Evolutionary conservation across 169 alveolate genomes (phyloP), one percentile per base, ranked within the genome.

Genomic region (Plasmodium berghei): DNA sequence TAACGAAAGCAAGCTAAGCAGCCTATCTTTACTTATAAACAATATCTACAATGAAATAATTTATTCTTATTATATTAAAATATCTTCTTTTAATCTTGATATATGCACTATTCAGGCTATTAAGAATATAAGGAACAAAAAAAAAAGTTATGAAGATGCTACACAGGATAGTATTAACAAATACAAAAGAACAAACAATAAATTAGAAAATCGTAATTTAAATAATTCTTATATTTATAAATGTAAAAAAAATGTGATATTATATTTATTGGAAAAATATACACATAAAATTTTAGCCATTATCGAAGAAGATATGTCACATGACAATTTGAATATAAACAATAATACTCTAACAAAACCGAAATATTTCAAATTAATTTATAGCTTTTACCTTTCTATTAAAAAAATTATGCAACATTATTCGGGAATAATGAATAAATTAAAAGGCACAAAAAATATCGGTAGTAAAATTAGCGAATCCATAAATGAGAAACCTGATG

Each of bases 21-120:
- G 42, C 42, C 3, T 34, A 34, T 34, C 42, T 34, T 34, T 8
- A 34, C 83, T 83, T 52, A 52, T 67, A 55, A 83, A 67, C 42
- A 83, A 83, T 61, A 66, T 83, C 26, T 83, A 83, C 63, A 67
- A 67, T 61, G 90, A 83, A 49, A 42, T 67, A 18, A 34, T 83
- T 26, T 72, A 83, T 48, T 67, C 70, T 9, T 67, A 66, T 56
- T 83, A 83, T 67, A 28, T 83, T 26, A 83, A 83, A 83, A 67
- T 83, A 72, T 67, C 73, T 20, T 10, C 48, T 48, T 83, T 83
- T 59, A 67, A 83, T 55, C 28, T 67, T 45, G 83, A 83, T 42
- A 55, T 46, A 46, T 83, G 24, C 14, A 71, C 45, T 61, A 18
- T 67, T 3, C 90, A 83, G 22, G 22, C 83, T 22, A 34, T 83